Evolutionary conservation across 176 grass and related monocot genomes (phyloP).

Genomic region (Panicum miliaceum): DNA sequence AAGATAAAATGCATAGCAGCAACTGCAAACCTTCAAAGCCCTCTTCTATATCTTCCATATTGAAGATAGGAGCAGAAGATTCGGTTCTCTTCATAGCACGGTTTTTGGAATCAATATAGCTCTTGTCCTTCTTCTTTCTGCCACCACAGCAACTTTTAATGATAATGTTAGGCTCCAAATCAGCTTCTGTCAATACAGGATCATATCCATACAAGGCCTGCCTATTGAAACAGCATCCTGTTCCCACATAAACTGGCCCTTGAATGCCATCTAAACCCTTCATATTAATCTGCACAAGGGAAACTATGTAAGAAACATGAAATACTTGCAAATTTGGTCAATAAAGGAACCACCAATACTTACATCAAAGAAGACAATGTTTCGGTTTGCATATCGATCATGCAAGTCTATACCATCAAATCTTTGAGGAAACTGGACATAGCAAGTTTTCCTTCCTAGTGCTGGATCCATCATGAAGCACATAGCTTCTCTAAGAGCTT

Average conservation of each 20-base stretch:
- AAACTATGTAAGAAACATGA: slow-evolving; percentile 26
- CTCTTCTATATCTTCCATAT: slow-evolving; percentile 88
- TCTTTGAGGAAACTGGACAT: slow-evolving; percentile 96
- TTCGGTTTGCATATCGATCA: slow-evolving; percentile 97
- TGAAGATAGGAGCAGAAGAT: slow-evolving; percentile 79
- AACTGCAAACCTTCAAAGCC: slow-evolving; percentile 63
- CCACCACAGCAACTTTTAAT: slow-evolving; percentile 82
- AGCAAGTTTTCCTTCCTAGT: slow-evolving; percentile 82
- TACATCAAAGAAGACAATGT: slow-evolving; percentile 99
- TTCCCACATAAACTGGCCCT: slow-evolving; percentile 89
- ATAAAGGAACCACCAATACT: slow-evolving; percentile 18
- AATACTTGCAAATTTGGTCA: background rate
- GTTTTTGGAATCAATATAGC: slow-evolving; percentile 68
- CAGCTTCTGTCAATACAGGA: slow-evolving; percentile 76
- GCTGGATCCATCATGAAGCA: slow-evolving; percentile 98
- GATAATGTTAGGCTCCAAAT: slow-evolving; percentile 81
- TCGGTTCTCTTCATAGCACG: slow-evolving; percentile 74
- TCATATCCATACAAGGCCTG: slow-evolving; percentile 93
- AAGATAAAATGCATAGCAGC: slow-evolving; percentile 1
- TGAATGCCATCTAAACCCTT: slow-evolving; percentile 98
- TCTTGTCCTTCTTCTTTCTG: slow-evolving; percentile 77
- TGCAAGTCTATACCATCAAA: slow-evolving; percentile 91
- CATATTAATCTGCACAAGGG: slow-evolving; percentile 79
- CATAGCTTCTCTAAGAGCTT: slow-evolving; percentile 97
- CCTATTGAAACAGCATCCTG: slow-evolving; percentile 91